Base-by-base conservation (phyloP, 163 green algal genomes). In the Scenedesmus sp. region DNA sequence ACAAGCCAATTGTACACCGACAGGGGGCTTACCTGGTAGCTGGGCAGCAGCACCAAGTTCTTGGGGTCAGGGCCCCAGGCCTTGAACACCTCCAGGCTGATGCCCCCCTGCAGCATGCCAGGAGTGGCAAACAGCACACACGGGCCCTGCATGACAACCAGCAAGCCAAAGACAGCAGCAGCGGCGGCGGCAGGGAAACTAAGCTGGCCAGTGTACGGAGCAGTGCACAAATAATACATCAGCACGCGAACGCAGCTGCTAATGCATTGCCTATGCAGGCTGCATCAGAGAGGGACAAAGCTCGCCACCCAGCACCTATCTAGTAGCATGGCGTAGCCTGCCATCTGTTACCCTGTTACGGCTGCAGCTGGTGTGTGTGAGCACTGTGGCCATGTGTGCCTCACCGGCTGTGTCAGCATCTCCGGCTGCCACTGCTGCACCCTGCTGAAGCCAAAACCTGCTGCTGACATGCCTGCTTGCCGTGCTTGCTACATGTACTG, bases 121-220 rank as follows among this genome's bases (percentile, higher is more conserved):
- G 96, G 96, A 3, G 96, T 96, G 34, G 96, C 96, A 94, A 98
- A 98, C 84, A 98, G 95, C 62, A 98, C 95, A 70, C 93, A 96
- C 1, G 96, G 94, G 2, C 95, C 94, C 83, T 94, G 84, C 46
- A 60, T 7, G 60, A 1, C 9, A 26, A 13, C 74, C 56, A 26
- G 9, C 15, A 2, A 6, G 46, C 12, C 4, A 10, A 10, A 26
- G 8, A 18, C 34, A 55, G 26, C 34, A 57, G 74, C 74, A 55
- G 74, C 10, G 59, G 77, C 77, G 59, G 77, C 70, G 46, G 23
- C 70, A 76, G 16, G 66, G 2, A 34, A 13, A 23, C 2, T 0
- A 70, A 18, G 9, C 10, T 23, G 62, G 34, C 34, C 34, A 46
- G 34, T 0, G 34, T 46, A 46, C 0, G 34, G 34, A 46, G 34